These are phyloP conservation scores for apple (Malus domestica) DNA, from an alignment of 306 rosid genomes.

Conservation along the genomic window DNA sequence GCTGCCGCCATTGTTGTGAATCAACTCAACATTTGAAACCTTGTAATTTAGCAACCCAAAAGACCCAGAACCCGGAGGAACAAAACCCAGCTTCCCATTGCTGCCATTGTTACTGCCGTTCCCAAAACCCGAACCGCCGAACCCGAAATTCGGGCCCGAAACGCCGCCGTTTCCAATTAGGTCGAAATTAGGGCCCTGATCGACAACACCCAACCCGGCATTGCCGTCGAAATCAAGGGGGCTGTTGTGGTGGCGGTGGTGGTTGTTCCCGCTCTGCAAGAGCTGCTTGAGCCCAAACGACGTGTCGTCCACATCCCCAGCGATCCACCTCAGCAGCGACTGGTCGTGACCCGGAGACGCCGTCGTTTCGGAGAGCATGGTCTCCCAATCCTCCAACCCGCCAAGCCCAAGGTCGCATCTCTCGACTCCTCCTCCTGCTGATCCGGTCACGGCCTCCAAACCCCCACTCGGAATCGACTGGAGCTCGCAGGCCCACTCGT, in stretches of 20 bases:
- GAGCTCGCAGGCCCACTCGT: conserved; percentile 30
- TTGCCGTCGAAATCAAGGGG: conserved; percentile 27
- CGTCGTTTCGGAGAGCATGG: conserved; percentile 26
- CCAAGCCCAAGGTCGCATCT: conserved; percentile 24
- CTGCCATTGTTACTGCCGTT: not conserved
- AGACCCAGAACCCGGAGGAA: not conserved
- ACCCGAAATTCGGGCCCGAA: conserved; percentile 8
- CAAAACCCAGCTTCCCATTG: conserved; percentile 19
- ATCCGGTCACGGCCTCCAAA: conserved; percentile 12
- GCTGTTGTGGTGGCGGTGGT: not conserved
- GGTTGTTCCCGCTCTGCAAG: conserved; percentile 14
- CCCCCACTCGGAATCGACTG: conserved; percentile 18
- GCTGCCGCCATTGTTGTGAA: not conserved
- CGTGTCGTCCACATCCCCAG: conserved; percentile 31
- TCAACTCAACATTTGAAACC: conserved; percentile 15
- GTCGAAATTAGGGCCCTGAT: conserved; percentile 27
- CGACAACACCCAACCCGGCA: conserved; percentile 29
- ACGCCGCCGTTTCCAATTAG: not conserved
- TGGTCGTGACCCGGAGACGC: conserved; percentile 35
- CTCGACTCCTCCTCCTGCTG: not conserved
- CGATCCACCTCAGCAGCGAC: conserved; percentile 37
- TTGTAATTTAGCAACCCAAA: conserved; percentile 22
- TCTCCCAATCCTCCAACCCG: conserved; percentile 40
- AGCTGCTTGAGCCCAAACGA: conserved; percentile 27
- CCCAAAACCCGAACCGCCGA: conserved; percentile 17